Evolutionary conservation across 306 rosid species (phyloP).

Genomic region (Acacia acuminata): DNA sequence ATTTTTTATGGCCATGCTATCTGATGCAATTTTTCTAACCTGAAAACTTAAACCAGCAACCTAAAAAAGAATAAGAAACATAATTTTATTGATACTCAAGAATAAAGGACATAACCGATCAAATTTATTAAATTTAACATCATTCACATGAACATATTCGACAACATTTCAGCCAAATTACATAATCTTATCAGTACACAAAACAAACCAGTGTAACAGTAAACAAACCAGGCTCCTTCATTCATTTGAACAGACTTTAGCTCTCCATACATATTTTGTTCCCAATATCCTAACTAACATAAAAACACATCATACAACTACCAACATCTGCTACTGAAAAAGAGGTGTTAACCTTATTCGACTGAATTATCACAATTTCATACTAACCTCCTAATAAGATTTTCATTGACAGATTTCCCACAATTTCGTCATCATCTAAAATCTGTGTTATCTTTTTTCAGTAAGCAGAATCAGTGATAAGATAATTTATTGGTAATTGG

Average conservation of each 20-base stretch:
- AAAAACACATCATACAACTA: neutral
- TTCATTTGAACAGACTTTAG: neutral
- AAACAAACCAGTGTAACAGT: neutral
- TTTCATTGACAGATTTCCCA: neutral
- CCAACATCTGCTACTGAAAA: neutral
- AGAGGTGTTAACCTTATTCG: neutral
- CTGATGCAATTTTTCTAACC: too few species aligned
- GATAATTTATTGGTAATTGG: conserved; percentile 30
- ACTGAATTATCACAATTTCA: too few species aligned
- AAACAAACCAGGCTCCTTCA: neutral
- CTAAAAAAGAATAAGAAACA: too few species aligned
- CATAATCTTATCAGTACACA: neutral
- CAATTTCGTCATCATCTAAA: neutral
- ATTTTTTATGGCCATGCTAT: too few species aligned
- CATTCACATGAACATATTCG: too few species aligned
- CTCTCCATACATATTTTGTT: neutral
- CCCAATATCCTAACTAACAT: neutral
- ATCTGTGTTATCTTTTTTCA: neutral
- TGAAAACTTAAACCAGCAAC: too few species aligned
- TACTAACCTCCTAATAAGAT: too few species aligned
- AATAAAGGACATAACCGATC: too few species aligned
- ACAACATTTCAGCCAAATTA: neutral
- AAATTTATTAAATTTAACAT: too few species aligned
- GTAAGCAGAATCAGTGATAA: conserved; percentile 2
- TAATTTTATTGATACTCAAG: too few species aligned